Evolutionary conservation across 345 rosid genomes (phyloP), one percentile per base, ranked within the genome.

Genomic region (Lumnitzera littorea): DNA sequence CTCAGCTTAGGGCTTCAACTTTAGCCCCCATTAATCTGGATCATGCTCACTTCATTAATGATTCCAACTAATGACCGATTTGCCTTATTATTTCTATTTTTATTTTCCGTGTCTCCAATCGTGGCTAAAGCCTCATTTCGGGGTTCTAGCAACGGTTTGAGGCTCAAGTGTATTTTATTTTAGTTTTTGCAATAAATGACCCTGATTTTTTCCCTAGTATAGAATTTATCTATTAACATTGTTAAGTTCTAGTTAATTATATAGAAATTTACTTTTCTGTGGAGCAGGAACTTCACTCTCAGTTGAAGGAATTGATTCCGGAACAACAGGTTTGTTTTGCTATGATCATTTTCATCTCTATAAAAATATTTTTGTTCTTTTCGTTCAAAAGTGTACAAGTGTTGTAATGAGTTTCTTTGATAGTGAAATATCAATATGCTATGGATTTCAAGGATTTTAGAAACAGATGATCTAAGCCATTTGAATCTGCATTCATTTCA

Each of bases 241-340:
- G 24, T 46, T 15, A 50, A 24, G 17, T 23, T 6, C 1, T 29
- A 27, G 7, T n/a, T 36, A 36, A 36, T 36, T 36, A 4, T 36
- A 36, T 36, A 5, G 7, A 36, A 36, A 36, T 16, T 15, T 31
- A 51, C n/a, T 48, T 24, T 65, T 58, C 47, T 48, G 57, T 46
- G n/a, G 48, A 64, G 56, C 75, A 94, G 99, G 96, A 88, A 71
- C 91, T 94, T 60, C 85, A 80, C 68, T 86, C 97, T 59, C 95
- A 87, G 84, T 76, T 94, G 71, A 86, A 76, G 74, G 97, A 87
- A 73, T 64, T 90, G 75, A 94, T 94, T 74, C 99, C 99, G 2
- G 95, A 88, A 67, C 91, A 94, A 72, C 99, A 90, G 96, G 99
- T 86, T 56, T 51, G 59, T 54, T 52, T 57, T 60, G 27, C 12